These are phyloP conservation scores for Fusarium chuoi DNA, from an alignment of 2,329 filamentous ascomycete genomes.

Conservation along the genomic window DNA sequence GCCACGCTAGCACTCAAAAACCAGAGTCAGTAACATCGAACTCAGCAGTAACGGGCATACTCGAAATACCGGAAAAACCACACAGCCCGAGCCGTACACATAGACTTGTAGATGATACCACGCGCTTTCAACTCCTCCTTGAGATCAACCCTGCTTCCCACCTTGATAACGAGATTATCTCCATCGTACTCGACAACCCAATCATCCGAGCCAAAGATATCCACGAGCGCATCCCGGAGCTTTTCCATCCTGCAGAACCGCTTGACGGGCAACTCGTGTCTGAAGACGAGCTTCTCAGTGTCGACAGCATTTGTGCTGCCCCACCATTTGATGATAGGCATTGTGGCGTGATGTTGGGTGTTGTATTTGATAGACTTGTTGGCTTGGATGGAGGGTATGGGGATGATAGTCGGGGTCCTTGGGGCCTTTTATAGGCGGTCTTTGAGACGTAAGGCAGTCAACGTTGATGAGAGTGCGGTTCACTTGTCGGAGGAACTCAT, in stretches of 20 bases:
- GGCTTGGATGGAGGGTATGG: no score
- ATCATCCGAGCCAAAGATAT: neutral
- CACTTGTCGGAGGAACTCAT: neutral
- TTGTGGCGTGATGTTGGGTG: neutral
- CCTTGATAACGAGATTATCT: neutral
- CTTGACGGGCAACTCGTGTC: neutral
- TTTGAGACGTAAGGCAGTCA: no score
- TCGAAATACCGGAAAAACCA: neutral
- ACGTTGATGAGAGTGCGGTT: neutral
- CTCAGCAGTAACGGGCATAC: neutral
- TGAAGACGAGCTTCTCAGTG: neutral
- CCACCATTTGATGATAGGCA: neutral
- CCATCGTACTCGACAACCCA: neutral
- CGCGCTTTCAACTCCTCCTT: neutral
- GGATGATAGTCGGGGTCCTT: neutral
- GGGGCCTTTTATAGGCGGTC: neutral
- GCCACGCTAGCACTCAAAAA: neutral
- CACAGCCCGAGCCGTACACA: neutral
- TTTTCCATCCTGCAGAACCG: neutral
- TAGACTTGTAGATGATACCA: neutral
- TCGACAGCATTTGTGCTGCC: neutral
- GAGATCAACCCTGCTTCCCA: neutral
- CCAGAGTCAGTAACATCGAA: neutral
- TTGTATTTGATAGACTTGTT: no score
- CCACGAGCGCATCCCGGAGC: neutral